These are phyloP conservation scores for Ustilago nuda DNA, from an alignment of 1,284 basidiomycete species.

Conservation along the genomic window DNA sequence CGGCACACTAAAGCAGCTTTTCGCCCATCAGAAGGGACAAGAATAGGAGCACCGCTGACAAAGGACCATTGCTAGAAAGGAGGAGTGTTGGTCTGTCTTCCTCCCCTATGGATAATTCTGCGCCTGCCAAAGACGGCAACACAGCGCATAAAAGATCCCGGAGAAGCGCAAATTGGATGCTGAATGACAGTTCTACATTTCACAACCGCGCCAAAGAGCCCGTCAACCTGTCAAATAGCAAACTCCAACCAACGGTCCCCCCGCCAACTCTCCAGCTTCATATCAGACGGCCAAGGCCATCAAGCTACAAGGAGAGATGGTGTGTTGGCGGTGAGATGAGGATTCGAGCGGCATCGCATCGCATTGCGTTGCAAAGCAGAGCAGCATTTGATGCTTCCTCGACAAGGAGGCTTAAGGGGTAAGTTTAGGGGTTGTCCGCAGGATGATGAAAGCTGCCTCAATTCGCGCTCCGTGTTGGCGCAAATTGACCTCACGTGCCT, in stretches of 20 bases:
- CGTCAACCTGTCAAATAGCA: slow-evolving; percentile 6
- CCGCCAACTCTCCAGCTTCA: background rate
- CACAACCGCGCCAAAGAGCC: background rate
- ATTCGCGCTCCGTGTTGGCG: slow-evolving; percentile 7
- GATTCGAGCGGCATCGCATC: slow-evolving; percentile 10
- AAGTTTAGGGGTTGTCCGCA: slow-evolving; percentile 10
- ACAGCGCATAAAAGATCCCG: background rate
- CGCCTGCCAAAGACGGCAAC: slow-evolving; percentile 12
- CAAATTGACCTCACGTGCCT: slow-evolving; percentile 3
- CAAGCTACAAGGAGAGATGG: background rate
- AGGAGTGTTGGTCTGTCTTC: slow-evolving; percentile 7
- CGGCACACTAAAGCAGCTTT: background rate
- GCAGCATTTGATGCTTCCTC: background rate
- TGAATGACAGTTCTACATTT: slow-evolving; percentile 40
- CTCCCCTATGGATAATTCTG: background rate
- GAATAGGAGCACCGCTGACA: slow-evolving; percentile 1
- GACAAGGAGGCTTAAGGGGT: background rate
- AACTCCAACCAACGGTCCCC: background rate
- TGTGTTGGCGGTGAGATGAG: background rate
- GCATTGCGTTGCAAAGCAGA: slow-evolving; percentile 7
- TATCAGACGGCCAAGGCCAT: background rate
- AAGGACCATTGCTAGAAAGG: background rate
- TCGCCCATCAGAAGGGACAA: background rate
- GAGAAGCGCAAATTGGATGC: background rate
- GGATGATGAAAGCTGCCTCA: background rate